Base-by-base conservation (phyloP, 768 basidiomycete genomes). In the Ramaria sp. region DNA sequence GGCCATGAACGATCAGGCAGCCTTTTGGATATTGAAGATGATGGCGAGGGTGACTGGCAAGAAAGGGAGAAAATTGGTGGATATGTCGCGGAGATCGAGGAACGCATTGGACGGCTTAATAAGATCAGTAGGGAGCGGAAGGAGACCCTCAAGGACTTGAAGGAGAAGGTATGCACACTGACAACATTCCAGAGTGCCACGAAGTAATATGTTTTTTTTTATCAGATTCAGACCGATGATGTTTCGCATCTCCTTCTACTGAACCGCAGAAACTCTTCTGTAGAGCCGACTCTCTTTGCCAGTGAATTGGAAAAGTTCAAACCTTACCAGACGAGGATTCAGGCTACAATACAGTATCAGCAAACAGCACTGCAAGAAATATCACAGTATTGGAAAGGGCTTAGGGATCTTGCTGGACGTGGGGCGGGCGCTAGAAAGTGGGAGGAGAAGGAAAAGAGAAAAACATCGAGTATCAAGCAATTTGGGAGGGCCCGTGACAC, bases 291-390 rank as follows among this genome's bases (percentile, higher is more conserved):
- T 0, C 73, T 99, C 16, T 99, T 98, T 60, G 88, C 92, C 0
- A 78, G 85, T 8, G 93, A 98, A 65, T 78, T 98, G 20, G 95
- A 97, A 69, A 99, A 98, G 68, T 98, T 97, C 73, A 76, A 81
- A 20, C 90, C 93, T 0, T 93, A 88, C 63, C 92, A 96, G 62
- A 81, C 86, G 39, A 82, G 91, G 0, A 71, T 98, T 1, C 70
- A 79, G 4, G 77, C 85, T 2, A 90, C 91, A 0, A 77, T 92
- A 0, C 81, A 83, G 55, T 82, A 86, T 30, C 89, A 96, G 60
- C 79, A 85, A 52, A 66, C 74, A 8, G 75, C 81, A 1, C 61
- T 98, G 22, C 77, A 89, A 56, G 91, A 96, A 59, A 71, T 96
- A 8, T 73, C 78, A 10, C 66, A 72, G n/a, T 65, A 86, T 10